Conservation (phyloP, 148 eudicot species). For the Agrostemma githago region DNA sequence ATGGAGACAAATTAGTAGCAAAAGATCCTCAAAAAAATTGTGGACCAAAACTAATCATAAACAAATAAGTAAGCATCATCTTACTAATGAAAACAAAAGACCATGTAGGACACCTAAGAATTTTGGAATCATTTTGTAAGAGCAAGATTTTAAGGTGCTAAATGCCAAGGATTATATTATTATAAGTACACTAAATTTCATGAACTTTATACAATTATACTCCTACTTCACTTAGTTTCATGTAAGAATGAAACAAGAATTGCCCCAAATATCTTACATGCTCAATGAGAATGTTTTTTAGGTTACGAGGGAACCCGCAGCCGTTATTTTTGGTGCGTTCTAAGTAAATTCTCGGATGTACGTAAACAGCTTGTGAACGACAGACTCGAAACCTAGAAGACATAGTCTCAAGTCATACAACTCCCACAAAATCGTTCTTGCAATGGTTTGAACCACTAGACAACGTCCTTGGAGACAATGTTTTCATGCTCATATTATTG, state of each 20-base stretch:
- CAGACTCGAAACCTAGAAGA: too few relatives aligned
- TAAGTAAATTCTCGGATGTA: too few relatives aligned
- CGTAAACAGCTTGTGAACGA: too few relatives aligned
- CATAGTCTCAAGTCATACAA: too few relatives aligned
- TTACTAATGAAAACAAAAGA: background rate
- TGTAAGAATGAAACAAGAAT: background rate
- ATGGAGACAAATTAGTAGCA: conserved; percentile 7
- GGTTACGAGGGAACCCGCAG: too few relatives aligned
- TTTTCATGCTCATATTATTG: too few relatives aligned
- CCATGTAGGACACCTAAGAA: background rate
- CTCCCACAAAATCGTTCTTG: too few relatives aligned
- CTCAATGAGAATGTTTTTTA: too few relatives aligned
- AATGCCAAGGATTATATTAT: conserved; percentile 12
- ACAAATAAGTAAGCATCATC: conserved; percentile 9
- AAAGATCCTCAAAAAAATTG: conserved; percentile 12
- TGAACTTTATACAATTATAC: background rate
- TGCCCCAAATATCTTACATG: too few relatives aligned
- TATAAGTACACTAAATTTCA: conserved; percentile 2
- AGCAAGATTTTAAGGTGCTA: conserved; percentile 10
- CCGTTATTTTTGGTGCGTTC: too few relatives aligned
- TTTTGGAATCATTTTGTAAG: conserved; percentile 16
- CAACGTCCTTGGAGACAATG: too few relatives aligned
- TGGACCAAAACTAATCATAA: conserved; percentile 17
- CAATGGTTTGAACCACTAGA: too few relatives aligned
- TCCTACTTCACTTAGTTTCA: background rate